phyloP scores from a whole-genome alignment of 768 basidiomycete species.

The Pleurotus ostreatus region DNA sequence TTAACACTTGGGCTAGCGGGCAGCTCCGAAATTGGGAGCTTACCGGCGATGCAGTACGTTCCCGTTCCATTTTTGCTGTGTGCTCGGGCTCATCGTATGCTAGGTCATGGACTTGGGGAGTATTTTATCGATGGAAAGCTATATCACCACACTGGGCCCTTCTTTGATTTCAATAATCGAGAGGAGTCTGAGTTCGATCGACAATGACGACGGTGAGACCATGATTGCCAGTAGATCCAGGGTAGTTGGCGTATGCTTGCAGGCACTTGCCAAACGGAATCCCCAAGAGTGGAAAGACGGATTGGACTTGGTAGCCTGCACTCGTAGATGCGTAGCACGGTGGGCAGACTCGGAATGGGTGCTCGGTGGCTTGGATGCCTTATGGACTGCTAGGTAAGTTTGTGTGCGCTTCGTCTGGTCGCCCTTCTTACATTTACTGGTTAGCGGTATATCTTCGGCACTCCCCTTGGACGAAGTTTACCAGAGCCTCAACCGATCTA shows the following conservation, averaged over 20 bases:
- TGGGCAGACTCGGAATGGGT: conserved; percentile 62
- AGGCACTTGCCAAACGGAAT: conserved; percentile 42
- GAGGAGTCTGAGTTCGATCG: conserved; percentile 26
- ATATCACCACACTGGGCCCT: conserved; percentile 40
- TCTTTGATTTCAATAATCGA: conserved; percentile 44
- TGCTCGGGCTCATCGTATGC: not conserved
- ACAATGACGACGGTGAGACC: conserved; percentile 22
- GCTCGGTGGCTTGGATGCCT: conserved; percentile 49
- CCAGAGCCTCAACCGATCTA: conserved; percentile 40
- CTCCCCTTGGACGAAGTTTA: conserved; percentile 51
- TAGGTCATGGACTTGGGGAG: conserved; percentile 52
- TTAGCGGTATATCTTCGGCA: conserved; percentile 2
- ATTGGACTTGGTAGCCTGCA: conserved; percentile 50
- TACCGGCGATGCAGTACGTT: conserved; percentile 34
- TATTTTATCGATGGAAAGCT: conserved; percentile 47
- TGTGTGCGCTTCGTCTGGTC: not conserved
- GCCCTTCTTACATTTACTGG: not conserved
- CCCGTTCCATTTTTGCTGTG: not conserved
- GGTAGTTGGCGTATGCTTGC: conserved; percentile 57
- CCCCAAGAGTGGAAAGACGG: conserved; percentile 38
- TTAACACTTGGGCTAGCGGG: conserved; percentile 46
- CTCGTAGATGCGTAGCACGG: conserved; percentile 31
- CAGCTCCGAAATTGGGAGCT: conserved; percentile 39
- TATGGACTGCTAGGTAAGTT: conserved; percentile 45
- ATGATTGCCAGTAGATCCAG: conserved; percentile 41